A percentile compares a stretch with the other conserved stretches of the same genome.
Conservation (phyloP, 148 eudicot species). For the Cornus florida region DNA sequence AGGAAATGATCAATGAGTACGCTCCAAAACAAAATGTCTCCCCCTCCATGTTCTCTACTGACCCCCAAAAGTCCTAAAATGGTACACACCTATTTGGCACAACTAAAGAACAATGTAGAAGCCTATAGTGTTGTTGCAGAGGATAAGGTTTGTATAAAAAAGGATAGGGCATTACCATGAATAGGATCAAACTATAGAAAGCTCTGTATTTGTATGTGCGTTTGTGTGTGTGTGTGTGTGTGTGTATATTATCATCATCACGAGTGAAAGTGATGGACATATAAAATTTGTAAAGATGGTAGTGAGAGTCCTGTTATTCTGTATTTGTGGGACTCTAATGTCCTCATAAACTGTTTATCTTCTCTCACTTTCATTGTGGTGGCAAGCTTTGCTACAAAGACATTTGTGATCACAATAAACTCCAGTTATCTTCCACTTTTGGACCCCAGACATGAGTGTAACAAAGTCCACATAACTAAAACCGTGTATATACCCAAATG, state of each 20-base stretch:
- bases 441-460: too few relatives aligned
- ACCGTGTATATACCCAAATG: not conserved
- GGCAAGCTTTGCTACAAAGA: not conserved
- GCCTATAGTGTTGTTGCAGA: slow-evolving; percentile 2
- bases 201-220: not conserved
- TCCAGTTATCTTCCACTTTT: too few relatives aligned
- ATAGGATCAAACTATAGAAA: not conserved
- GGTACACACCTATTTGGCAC: not conserved
- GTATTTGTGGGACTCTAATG: not conserved
- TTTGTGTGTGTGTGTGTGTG: too few relatives aligned
- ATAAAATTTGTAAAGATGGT: not conserved
- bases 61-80: not conserved
- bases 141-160: slow-evolving; percentile 2
- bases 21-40: slow-evolving; percentile 2
- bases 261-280: not conserved
- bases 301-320: not conserved
- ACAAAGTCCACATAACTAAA: too few relatives aligned
- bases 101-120: slow-evolving; percentile 1
- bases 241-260: not conserved
- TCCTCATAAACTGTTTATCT: not conserved
- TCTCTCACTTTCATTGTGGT: not conserved
- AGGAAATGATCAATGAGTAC: slow-evolving; percentile 1
- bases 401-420: not conserved
- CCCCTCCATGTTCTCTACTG: not conserved
- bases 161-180: not conserved